Conservation (phyloP, 176 grass and related monocot genomes). For the Microstegium vimineum region DNA sequence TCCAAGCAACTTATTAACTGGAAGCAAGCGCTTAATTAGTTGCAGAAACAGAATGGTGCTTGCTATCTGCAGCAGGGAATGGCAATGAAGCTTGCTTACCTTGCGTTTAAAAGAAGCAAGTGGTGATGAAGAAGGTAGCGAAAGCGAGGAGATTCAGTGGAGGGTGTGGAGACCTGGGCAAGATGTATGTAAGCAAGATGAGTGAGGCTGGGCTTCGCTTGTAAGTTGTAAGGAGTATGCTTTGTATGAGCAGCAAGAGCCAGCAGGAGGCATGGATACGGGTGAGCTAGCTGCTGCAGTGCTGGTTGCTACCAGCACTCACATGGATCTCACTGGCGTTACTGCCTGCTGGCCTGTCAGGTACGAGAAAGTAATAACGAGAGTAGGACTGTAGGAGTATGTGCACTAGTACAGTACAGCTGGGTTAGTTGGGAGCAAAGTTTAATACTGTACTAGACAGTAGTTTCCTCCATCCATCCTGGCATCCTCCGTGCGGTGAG, state of each 20-base stretch:
- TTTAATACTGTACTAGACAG: not conserved
- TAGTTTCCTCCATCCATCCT: conserved; percentile 7
- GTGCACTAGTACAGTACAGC: not conserved
- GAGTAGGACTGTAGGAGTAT: not conserved
- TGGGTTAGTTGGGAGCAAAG: not conserved
- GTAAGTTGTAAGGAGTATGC: not conserved
- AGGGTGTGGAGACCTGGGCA: not conserved
- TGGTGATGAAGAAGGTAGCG: not conserved
- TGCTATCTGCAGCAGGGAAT: not conserved
- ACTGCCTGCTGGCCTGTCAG: not conserved
- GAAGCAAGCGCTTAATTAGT: not conserved
- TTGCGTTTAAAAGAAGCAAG: not conserved
- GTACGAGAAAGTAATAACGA: not conserved
- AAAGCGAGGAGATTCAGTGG: not conserved
- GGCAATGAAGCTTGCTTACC: not conserved
- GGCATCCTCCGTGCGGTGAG: not conserved
- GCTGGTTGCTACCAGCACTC: conserved; percentile 16
- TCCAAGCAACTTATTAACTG: not conserved
- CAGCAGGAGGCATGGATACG: not conserved
- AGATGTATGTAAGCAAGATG: not conserved
- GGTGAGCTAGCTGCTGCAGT: not conserved
- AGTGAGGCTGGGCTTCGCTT: not conserved
- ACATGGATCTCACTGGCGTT: conserved; percentile 3
- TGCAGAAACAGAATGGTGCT: not conserved
- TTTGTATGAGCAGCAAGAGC: not conserved